Evolutionary conservation across 345 rosid species (phyloP).

Genomic region (Cardamine resedifolia): DNA sequence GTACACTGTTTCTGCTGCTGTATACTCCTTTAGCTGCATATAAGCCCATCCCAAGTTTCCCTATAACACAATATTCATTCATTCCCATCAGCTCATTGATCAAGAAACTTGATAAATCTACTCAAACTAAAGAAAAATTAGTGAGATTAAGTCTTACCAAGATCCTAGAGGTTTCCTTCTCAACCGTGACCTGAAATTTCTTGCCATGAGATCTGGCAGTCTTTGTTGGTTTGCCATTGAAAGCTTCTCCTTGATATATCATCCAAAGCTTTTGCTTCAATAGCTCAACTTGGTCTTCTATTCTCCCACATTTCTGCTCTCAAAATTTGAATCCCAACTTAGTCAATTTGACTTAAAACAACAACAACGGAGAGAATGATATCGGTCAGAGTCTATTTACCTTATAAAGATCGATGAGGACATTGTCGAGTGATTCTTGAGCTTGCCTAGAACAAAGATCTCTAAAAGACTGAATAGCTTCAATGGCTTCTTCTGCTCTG

Average conservation of each 20-base stretch:
- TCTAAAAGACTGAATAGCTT: constrained; percentile 75
- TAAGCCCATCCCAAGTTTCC: constrained; percentile 98
- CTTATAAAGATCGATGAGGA: constrained; percentile 93
- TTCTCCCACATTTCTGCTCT: constrained; percentile 83
- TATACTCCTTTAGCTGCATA: constrained; percentile 70
- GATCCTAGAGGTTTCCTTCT: constrained; percentile 84
- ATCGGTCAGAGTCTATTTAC: constrained; percentile 27
- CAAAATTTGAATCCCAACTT: neutral
- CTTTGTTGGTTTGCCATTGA: constrained; percentile 87
- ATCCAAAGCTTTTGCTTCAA: constrained; percentile 67
- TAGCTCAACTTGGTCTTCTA: constrained; percentile 77
- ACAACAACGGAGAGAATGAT: neutral
- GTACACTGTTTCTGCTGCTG: constrained; percentile 74
- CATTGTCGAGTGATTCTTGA: constrained; percentile 91
- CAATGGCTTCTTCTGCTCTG: constrained; percentile 79
- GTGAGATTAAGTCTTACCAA: constrained; percentile 45
- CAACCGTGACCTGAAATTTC: constrained; percentile 84
- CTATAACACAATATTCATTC: constrained; percentile 39
- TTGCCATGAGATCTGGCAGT: constrained; percentile 94
- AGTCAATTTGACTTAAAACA: constrained; percentile 2
- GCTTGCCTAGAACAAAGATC: constrained; percentile 76
- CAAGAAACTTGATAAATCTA: neutral
- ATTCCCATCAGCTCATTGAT: constrained; percentile 5
- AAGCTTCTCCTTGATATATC: constrained; percentile 83
- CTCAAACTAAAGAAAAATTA: neutral